These are phyloP conservation scores for Termitomyces sp. DNA, from an alignment of 768 basidiomycete genomes.

Conservation along the genomic window DNA sequence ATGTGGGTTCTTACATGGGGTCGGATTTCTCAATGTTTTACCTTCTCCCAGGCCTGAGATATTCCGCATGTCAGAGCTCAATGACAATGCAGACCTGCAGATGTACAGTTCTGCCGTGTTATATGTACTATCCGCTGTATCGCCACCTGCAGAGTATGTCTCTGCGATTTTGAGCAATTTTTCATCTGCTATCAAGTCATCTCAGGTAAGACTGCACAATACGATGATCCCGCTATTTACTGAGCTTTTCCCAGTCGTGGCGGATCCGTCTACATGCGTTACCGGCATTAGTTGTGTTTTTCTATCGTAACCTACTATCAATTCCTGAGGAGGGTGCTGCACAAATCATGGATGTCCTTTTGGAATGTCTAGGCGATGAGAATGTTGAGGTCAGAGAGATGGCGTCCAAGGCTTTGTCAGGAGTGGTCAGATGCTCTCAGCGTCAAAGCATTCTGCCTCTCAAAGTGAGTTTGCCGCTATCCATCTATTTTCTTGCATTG, in stretches of 20 bases:
- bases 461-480: slow-evolving; percentile 45
- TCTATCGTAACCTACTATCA: slow-evolving; percentile 81
- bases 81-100: slow-evolving; percentile 79
- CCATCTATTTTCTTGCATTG: slow-evolving; percentile 1
- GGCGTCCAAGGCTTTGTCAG: slow-evolving; percentile 81
- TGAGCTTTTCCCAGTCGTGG: slow-evolving; percentile 60
- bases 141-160: slow-evolving; percentile 64
- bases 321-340: slow-evolving; percentile 63
- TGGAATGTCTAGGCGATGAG: slow-evolving; percentile 82
- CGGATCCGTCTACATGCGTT: slow-evolving; percentile 82
- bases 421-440: slow-evolving; percentile 87
- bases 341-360: slow-evolving; percentile 74
- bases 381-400: slow-evolving; percentile 92
- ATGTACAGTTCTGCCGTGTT: slow-evolving; percentile 74
- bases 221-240: background rate
- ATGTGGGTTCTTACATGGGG: slow-evolving; percentile 49
- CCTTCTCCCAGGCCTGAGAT: slow-evolving; percentile 66
- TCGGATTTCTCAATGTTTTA: background rate
- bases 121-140: slow-evolving; percentile 76
- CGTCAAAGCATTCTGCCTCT: slow-evolving; percentile 78
- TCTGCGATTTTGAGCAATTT: slow-evolving; percentile 55
- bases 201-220: slow-evolving; percentile 46
- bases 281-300: slow-evolving; percentile 86
- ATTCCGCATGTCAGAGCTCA: slow-evolving; percentile 85
- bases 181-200: slow-evolving; percentile 68